Conservation (phyloP, 2,329 filamentous ascomycete species). For the Phyllosticta paracitricarpa region DNA sequence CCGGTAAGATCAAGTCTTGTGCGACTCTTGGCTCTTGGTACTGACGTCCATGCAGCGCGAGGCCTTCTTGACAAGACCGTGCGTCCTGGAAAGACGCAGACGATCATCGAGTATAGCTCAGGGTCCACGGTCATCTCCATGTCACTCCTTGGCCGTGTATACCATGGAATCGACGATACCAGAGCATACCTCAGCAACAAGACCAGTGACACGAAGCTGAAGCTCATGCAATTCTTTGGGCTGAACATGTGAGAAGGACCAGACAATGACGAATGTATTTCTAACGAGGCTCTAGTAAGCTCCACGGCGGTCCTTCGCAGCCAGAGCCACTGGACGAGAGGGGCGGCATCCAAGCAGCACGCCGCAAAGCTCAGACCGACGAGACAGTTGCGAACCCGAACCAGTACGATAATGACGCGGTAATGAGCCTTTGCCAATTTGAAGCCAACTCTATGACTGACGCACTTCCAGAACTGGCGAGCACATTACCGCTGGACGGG, state of each 20-base stretch:
- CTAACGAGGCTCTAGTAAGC: conserved; percentile 27
- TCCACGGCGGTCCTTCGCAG: conserved; percentile 51
- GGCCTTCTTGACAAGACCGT: conserved; percentile 36
- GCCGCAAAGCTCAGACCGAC: conserved; percentile 33
- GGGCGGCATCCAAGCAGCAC: conserved; percentile 43
- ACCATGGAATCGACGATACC: conserved; percentile 42
- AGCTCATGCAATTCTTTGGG: conserved; percentile 51
- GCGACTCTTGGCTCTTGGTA: conserved; percentile 5
- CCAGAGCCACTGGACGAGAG: conserved; percentile 45
- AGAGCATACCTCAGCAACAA: conserved; percentile 51
- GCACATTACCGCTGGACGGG: conserved; percentile 51
- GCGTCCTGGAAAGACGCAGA: conserved; percentile 33
- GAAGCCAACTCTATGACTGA: conserved; percentile 15
- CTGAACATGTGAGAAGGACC: conserved; percentile 36
- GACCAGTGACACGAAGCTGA: conserved; percentile 43
- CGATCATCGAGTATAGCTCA: conserved; percentile 51
- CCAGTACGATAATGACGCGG: conserved; percentile 45
- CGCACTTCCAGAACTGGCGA: conserved; percentile 38
- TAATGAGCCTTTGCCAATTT: conserved; percentile 11
- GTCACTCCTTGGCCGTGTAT: conserved; percentile 43
- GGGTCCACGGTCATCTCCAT: conserved; percentile 54
- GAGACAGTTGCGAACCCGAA: conserved; percentile 42
- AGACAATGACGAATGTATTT: neutral
- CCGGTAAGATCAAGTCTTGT: conserved; percentile 30
- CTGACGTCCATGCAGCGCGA: conserved; percentile 30